phyloP scores from a whole-genome alignment of 495 filamentous ascomycete genomes.

The Saxophila tyrrhenica region DNA sequence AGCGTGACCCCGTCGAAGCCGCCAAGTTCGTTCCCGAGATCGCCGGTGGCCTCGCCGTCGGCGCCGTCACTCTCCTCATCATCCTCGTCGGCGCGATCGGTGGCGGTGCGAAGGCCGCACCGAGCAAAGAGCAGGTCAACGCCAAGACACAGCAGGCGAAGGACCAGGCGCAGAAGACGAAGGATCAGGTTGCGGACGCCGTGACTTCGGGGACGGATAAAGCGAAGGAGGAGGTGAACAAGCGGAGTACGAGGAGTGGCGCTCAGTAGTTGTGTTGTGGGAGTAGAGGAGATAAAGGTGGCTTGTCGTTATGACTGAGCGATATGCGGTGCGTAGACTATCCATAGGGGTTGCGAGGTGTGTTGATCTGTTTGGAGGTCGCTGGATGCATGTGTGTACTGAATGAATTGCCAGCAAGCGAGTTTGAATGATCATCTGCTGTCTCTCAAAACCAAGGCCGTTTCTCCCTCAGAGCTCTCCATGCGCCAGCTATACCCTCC shows the following conservation, averaged over 20 bases:
- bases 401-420: no score
- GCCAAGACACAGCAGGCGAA: constrained; percentile 49
- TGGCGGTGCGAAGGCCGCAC: constrained; percentile 38
- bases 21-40: constrained; percentile 87
- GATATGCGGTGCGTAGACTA: background rate
- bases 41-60: constrained; percentile 61
- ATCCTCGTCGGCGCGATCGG: constrained; percentile 50
- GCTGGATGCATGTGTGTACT: background rate
- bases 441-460: no score
- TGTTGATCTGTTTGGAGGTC: background rate
- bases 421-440: background rate
- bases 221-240: constrained; percentile 42
- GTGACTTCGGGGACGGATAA: constrained; percentile 47
- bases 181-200: constrained; percentile 71
- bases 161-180: constrained; percentile 55
- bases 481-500: no score
- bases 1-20: constrained; percentile 80
- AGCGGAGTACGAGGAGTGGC: constrained; percentile 43
- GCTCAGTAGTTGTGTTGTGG: constrained; percentile 7
- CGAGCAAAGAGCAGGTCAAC: constrained; percentile 40
- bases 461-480: no score
- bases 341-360: background rate
- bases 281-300: background rate
- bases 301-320: background rate
- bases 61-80: constrained; percentile 56